These are phyloP conservation scores for Teunomyces tritomae DNA, from an alignment of 805 yeast species.

Conservation along the genomic window DNA sequence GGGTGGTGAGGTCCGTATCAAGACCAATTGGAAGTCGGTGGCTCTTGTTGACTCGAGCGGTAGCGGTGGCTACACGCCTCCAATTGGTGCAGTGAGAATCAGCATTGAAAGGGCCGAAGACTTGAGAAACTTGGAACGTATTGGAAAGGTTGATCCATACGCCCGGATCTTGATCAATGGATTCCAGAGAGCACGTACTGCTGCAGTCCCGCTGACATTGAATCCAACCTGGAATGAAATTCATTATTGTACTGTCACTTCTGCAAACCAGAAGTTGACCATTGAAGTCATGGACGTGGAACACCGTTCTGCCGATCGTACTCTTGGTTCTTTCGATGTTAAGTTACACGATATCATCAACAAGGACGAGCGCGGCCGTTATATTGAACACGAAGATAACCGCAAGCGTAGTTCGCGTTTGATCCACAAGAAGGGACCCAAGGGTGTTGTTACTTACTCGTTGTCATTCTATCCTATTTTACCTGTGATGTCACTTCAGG, in stretches of 20 bases:
- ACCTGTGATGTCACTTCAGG: constrained; percentile 77
- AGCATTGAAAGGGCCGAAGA: constrained; percentile 67
- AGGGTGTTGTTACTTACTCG: constrained; percentile 73
- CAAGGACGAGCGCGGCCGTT: constrained; percentile 62
- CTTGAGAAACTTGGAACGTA: constrained; percentile 78
- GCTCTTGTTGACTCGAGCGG: constrained; percentile 64
- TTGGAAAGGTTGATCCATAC: constrained; percentile 94
- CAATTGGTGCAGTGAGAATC: constrained; percentile 87
- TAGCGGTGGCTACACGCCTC: constrained; percentile 83
- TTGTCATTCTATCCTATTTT: constrained; percentile 81
- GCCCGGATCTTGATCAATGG: constrained; percentile 77
- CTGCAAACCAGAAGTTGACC: constrained; percentile 77
- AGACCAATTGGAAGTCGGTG: constrained; percentile 85
- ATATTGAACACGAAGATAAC: constrained; percentile 55
- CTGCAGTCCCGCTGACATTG: constrained; percentile 59
- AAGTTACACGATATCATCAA: constrained; percentile 65
- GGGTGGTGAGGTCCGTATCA: constrained; percentile 73
- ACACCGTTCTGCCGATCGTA: constrained; percentile 72
- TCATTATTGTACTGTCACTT: constrained; percentile 76
- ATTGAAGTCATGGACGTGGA: constrained; percentile 93
- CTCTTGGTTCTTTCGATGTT: constrained; percentile 79
- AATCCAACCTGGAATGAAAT: constrained; percentile 86
- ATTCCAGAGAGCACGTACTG: constrained; percentile 72
- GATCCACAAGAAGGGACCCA: constrained; percentile 74
- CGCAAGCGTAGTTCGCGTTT: constrained; percentile 60